Evolutionary conservation across 2,329 filamentous ascomycete species (phyloP).

Genomic region (Cercospora sesami): DNA sequence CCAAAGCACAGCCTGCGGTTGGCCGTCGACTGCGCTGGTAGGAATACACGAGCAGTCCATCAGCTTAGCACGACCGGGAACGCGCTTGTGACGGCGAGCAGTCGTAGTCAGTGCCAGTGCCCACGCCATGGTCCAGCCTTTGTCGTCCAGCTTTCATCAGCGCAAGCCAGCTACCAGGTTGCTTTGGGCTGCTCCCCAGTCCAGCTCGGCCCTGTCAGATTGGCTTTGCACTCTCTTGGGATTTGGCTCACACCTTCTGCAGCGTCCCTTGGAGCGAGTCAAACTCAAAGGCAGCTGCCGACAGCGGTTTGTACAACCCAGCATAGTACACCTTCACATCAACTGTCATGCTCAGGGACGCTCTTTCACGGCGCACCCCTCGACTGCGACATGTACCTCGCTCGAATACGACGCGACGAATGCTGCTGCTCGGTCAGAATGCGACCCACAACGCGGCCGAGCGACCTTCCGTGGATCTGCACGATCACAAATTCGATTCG

Average conservation of each 20-base stretch:
- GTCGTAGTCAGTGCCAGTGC: neutral
- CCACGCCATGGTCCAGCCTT: slow-evolving; percentile 20
- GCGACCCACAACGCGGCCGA: slow-evolving; percentile 13
- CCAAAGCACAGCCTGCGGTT: neutral
- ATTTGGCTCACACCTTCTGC: slow-evolving; percentile 24
- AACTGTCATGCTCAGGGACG: neutral
- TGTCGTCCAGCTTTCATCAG: slow-evolving; percentile 19
- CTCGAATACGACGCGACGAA: neutral
- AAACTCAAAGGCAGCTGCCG: slow-evolving; percentile 30
- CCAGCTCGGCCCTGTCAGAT: slow-evolving; percentile 26
- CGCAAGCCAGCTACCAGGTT: slow-evolving; percentile 25
- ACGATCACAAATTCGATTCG: slow-evolving; percentile 16
- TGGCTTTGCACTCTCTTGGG: slow-evolving; percentile 27
- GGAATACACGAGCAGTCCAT: slow-evolving; percentile 22
- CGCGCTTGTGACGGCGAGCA: slow-evolving; percentile 1
- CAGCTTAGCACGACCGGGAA: slow-evolving; percentile 20
- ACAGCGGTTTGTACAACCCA: slow-evolving; percentile 20
- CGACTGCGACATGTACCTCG: neutral
- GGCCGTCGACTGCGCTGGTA: slow-evolving; percentile 13
- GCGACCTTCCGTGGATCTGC: slow-evolving; percentile 14
- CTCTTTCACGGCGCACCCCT: neutral
- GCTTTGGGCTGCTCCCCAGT: slow-evolving; percentile 19
- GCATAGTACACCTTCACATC: neutral
- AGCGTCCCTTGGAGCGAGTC: slow-evolving; percentile 23
- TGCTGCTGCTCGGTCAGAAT: slow-evolving; percentile 19